Conservation (phyloP, 2,329 filamentous ascomycete genomes). For the Trichoderma breve region DNA sequence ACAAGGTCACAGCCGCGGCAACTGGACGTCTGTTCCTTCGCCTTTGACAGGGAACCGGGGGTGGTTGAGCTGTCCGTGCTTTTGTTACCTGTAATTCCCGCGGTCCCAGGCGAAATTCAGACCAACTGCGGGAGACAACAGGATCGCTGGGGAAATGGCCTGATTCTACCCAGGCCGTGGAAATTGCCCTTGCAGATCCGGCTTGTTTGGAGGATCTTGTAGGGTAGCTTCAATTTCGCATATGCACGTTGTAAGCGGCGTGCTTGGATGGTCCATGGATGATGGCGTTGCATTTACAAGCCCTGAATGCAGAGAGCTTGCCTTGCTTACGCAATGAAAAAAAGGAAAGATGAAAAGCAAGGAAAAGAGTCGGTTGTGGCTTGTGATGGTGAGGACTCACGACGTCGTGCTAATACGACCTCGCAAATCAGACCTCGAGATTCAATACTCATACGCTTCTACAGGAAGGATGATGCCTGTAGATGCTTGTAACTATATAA, state of each 20-base stretch:
- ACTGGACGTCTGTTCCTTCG: not conserved
- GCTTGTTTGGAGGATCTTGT: not conserved
- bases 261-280: not conserved
- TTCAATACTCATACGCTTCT: not conserved
- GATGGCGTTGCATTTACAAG: not conserved
- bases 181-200: conserved; percentile 4
- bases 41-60: not conserved
- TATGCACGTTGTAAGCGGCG: not conserved
- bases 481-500: not conserved
- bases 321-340: not conserved
- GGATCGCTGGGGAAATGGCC: not conserved
- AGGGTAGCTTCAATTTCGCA: conserved; percentile 8
- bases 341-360: not conserved
- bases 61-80: not conserved
- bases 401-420: not conserved
- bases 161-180: conserved; percentile 1
- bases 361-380: not conserved
- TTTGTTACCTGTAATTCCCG: not conserved
- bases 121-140: not conserved
- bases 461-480: not conserved
- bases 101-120: not conserved
- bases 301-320: not conserved
- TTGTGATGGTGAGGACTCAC: not conserved
- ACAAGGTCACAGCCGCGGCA: not conserved
- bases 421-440: not conserved